Evolutionary conservation across 352 stramenopile species (phyloP).

Genomic region (Phytophthora multivora): DNA sequence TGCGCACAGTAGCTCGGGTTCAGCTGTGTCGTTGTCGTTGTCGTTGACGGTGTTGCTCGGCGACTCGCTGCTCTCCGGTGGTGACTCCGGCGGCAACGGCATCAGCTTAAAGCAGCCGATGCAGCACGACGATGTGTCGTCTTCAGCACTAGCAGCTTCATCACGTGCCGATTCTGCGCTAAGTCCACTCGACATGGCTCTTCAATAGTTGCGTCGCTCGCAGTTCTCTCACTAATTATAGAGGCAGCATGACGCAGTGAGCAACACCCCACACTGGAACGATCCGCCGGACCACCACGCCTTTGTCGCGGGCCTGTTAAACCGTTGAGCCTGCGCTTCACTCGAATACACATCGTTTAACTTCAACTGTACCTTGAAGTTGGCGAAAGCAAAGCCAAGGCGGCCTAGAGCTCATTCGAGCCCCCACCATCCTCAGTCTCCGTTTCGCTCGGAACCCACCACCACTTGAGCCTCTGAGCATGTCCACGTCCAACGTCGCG

Average conservation of each 20-base stretch:
- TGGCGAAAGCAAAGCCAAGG: not conserved
- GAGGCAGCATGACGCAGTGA: not conserved
- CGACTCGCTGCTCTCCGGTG: not conserved
- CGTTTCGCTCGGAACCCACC: constrained; percentile 10
- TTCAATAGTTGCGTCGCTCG: no score
- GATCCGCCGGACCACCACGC: constrained; percentile 5
- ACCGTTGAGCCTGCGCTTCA: constrained; percentile 17
- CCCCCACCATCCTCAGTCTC: constrained; percentile 22
- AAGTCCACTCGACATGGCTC: no score
- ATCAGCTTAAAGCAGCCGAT: constrained; percentile 48
- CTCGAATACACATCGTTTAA: constrained; percentile 19
- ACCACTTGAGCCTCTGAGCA: constrained; percentile 8
- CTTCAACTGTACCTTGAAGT: constrained; percentile 32
- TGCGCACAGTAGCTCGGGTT: constrained; percentile 33
- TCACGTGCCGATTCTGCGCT: no score
- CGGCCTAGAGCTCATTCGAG: not conserved
- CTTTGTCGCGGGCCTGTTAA: constrained; percentile 1
- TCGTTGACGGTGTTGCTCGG: not conserved
- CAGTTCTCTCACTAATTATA: constrained; percentile 9
- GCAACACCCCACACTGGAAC: constrained; percentile 1
- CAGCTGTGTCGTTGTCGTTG: not conserved
- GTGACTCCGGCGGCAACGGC: constrained; percentile 8
- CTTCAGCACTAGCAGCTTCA: constrained; percentile 1
- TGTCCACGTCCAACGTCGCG: constrained; percentile 39
- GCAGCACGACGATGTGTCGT: constrained; percentile 26